Evolutionary conservation across 176 grass and related monocot genomes (phyloP), one percentile per base, ranked within the genome.

Genomic region (Otatea glauca): DNA sequence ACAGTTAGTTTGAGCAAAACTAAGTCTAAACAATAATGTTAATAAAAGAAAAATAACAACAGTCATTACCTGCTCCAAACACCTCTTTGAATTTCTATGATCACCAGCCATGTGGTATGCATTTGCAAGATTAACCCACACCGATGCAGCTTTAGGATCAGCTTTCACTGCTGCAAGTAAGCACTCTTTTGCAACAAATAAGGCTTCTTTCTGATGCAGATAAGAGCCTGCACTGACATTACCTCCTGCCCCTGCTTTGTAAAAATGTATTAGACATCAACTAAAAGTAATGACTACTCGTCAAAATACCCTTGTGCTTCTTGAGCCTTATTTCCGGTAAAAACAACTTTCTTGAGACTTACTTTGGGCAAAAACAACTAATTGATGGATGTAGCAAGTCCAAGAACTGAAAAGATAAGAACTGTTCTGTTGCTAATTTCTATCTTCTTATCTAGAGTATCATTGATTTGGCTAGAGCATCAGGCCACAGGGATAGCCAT

Each of bases 111-210:
- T 86, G 86, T 89, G 82, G 86, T 92, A 98, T 81, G 96, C 91
- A 94, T 94, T 98, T 74, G 89, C 91, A 92, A 98, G 96, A 90
- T 98, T 95, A 41, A 96, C 91, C 93, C 93, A 96, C 17, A 98
- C 65, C 34, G 88, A 82, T 72, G 91, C 93, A 72, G 91, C 79
- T 87, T 92, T 92, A 65, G 93, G 91, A 77, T 98, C 96, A 78
- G 89, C 70, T 74, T 92, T 98, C n/a, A 61, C 86, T 56, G 93
- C 91, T 70, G 87, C 91, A 84, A 94, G 80, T 69, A 95, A 84
- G 78, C 96, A 98, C 70, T 92, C 96, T 81, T 96, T 94, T 84
- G 96, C 96, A 80, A 92, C 91, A 89, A 59, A 54, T 82, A 90
- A 91, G 75, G 87, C 91, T 90, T 95, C 89, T 87, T 94, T 90